Percentiles rank a stretch among this genome's conserved stretches.
These are phyloP conservation scores for Backusella luteola DNA, from an alignment of 192 early-diverging fungal genomes.

Conservation along the genomic window DNA sequence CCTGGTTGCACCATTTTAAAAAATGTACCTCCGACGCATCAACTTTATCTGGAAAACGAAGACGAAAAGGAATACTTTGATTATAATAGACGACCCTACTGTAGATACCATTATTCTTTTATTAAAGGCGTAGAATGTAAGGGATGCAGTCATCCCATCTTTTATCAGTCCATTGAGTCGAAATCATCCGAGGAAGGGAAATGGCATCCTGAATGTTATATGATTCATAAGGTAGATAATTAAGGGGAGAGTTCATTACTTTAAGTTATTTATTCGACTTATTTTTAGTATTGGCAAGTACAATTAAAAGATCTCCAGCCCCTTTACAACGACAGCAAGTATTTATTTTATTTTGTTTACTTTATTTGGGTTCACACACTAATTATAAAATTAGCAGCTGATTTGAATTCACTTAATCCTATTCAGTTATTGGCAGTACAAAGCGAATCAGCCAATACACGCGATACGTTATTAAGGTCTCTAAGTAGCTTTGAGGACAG, in stretches of 20 bases:
- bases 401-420: neutral
- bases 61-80: constrained; percentile 36
- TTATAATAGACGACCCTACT: constrained; percentile 74
- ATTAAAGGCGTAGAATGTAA: constrained; percentile 73
- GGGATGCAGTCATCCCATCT: constrained; percentile 77
- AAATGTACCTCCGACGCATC: constrained; percentile 31
- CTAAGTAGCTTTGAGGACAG: constrained; percentile 2
- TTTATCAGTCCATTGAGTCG: constrained; percentile 80
- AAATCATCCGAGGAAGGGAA: constrained; percentile 47
- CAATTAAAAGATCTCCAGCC: constrained; percentile 15
- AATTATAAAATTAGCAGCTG: constrained; percentile 5
- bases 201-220: constrained; percentile 93
- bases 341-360: neutral
- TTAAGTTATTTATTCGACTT: constrained; percentile 10
- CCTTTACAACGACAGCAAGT: neutral
- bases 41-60: constrained; percentile 70
- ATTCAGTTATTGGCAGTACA: neutral
- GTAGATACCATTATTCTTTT: constrained; percentile 78
- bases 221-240: constrained; percentile 73
- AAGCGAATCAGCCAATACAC: neutral
- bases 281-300: constrained; percentile 12
- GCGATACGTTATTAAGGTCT: neutral
- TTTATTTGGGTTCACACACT: constrained; percentile 3
- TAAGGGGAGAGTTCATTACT: neutral
- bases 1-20: constrained; percentile 29